Percentiles rank a stretch among this genome's conserved stretches.
Evolutionary conservation across 2,329 filamentous ascomycete species (phyloP).

Genomic region (Colletotrichum sp.): DNA sequence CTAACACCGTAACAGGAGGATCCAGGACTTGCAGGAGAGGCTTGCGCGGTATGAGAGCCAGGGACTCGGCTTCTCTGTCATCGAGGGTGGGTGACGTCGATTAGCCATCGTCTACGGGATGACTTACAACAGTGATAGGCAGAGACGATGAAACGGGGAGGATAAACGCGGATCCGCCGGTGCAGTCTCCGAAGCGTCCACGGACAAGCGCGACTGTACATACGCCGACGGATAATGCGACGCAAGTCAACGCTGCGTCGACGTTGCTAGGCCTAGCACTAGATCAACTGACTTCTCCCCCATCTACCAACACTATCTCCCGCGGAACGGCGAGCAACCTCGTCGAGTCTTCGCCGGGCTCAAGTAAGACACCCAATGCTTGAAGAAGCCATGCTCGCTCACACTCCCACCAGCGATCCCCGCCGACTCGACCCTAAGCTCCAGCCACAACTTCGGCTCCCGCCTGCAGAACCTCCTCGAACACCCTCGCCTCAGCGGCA

Average conservation of each 20-base stretch:
- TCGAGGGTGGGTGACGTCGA: neutral
- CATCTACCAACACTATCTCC: neutral
- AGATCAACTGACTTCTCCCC: neutral
- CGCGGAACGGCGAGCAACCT: neutral
- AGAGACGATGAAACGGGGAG: neutral
- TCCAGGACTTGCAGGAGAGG: conserved; percentile 22
- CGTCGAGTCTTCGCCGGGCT: neutral
- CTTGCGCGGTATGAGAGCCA: conserved; percentile 21
- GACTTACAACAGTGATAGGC: neutral
- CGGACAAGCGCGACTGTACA: neutral
- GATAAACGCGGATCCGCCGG: neutral
- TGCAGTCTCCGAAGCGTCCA: neutral
- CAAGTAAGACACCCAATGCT: neutral
- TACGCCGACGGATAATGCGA: conserved; percentile 1
- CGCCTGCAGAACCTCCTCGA: conserved; percentile 22
- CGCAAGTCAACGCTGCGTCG: conserved; percentile 9
- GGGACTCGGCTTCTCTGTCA: neutral
- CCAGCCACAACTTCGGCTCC: conserved; percentile 23
- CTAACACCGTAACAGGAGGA: neutral
- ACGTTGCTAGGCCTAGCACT: neutral
- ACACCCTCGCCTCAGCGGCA: conserved; percentile 12
- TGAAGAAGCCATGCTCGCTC: neutral
- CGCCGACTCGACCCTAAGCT: conserved; percentile 20
- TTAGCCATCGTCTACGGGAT: neutral
- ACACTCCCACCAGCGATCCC: conserved; percentile 12